Percentiles rank a stretch among this genome's conserved stretches.
These are phyloP conservation scores for Lobosporangium transversale DNA, from an alignment of 192 early-diverging fungal species.

Conservation along the genomic window DNA sequence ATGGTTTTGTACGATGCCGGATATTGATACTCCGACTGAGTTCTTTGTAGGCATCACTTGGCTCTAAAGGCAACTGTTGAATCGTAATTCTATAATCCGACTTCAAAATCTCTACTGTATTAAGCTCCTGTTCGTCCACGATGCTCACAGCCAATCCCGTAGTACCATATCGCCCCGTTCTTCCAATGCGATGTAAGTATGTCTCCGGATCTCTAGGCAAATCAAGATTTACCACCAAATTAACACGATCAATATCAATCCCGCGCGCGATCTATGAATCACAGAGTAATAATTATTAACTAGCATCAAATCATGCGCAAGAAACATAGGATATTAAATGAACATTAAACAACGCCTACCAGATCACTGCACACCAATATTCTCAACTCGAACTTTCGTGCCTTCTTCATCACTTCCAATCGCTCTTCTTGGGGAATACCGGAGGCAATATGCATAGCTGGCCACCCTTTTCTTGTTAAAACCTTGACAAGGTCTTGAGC, in stretches of 20 bases:
- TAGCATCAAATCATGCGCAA: not conserved
- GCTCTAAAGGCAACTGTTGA: not conserved
- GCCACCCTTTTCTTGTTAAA: constrained; percentile 61
- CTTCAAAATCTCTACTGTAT: constrained; percentile 44
- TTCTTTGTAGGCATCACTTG: constrained; percentile 5
- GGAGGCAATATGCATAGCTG: constrained; percentile 58
- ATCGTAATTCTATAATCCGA: constrained; percentile 33
- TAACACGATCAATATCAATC: constrained; percentile 79
- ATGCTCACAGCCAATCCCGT: constrained; percentile 66
- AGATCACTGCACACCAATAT: constrained; percentile 69
- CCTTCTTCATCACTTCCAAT: constrained; percentile 61
- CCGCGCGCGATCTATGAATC: constrained; percentile 64
- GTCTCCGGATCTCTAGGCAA: constrained; percentile 72
- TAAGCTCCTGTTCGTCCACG: constrained; percentile 44
- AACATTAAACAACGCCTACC: constrained; percentile 39
- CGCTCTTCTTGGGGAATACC: constrained; percentile 58
- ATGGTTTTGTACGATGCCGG: constrained; percentile 32
- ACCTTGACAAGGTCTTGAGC: constrained; percentile 60
- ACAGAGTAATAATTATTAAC: not conserved
- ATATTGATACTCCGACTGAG: constrained; percentile 17
- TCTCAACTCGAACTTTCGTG: constrained; percentile 63
- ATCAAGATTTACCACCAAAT: constrained; percentile 81
- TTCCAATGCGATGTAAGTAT: constrained; percentile 84
- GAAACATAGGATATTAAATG: not conserved
- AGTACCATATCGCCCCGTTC: constrained; percentile 82